Evolutionary conservation across 2,329 filamentous ascomycete species (phyloP), one percentile per base, ranked within the genome.

Genomic region (Dothideomycetes sp.): DNA sequence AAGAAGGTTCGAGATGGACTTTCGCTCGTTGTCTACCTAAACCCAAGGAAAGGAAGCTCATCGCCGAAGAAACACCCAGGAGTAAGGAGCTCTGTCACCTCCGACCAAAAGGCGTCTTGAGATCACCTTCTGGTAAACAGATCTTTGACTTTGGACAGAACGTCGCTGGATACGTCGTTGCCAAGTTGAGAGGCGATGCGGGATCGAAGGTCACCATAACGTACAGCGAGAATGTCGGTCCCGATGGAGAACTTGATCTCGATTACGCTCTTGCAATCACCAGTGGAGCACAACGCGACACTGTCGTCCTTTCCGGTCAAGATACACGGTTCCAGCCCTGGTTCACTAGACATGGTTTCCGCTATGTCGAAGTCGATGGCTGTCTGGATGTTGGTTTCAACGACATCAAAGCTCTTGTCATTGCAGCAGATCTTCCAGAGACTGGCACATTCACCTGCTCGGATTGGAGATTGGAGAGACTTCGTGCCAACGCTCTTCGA

Each of bases 111-210:
- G 37, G 37, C 7, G 33, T 40, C 16, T 9, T 40, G 4, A 28
- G 37, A 5, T 33, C 37, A 9, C 37, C 37, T 5, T 18, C 28
- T 3, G 37, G 37, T 22, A 40, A 40, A 10, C 37, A 40, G 20
- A 40, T 40, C 29, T 40, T 40, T 18, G 37, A 40, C 22, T 40
- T 40, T 27, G 37, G 37, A 10, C 11, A 40, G 20, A 40, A 40
- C 10, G 29, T 40, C 8, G 37, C 37, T 20, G 37, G 37, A 11
- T 40, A 19, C 11, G 37, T 40, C 15, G 29, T 33, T 33, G 37
- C 29, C 0, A 40, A 33, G 16, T 23, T 40, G 12, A 33, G 16
- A 16, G 37, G 37, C 3, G 25, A 25, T 10, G 9, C 4, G 8
- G 37, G 37, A 11, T 32, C 37, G 1, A 32, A 27, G 33, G 37